Evolutionary conservation across 2,329 filamentous ascomycete genomes (phyloP), one percentile per base, ranked within the genome.

Genomic region (Alternaria conjuncta): DNA sequence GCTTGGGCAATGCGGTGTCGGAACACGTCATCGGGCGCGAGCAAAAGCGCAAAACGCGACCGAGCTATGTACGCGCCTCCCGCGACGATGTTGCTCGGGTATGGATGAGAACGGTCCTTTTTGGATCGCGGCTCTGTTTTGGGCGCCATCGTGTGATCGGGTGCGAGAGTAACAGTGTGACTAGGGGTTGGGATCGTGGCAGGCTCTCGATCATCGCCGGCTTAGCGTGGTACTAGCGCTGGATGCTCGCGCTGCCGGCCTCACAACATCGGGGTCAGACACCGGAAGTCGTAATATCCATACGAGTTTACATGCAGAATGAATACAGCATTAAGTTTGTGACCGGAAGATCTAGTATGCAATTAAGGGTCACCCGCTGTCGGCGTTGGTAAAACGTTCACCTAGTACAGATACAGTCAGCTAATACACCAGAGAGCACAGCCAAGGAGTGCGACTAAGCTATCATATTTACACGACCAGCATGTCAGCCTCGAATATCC

Each of bases 21-120:
- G 45, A 25, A 53, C 56, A 63, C 61, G 57, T 63, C 61, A 63
- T 58, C 36, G 44, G 51, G 47, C 47, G 45, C 45, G 36, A 36
- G n/a, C 21, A 21, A 56, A 26, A 56, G 50, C 51, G 51, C 56
- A 58, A 50, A 54, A 49, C 44, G 56, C 47, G 43, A 60, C 1
- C 25, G 13, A 44, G 20, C 46, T 58, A 28, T 32, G 49, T 28
- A 28, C 10, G 49, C 30, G 49, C 49, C 28, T 45, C 43, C 45
- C 21, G 43, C 21, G 28, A 55, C 49, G 28, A 50, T 23, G 55
- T 13, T 59, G 36, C 26, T 54, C 26, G 18, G 30, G 55, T 41
- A 21, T 41, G 11, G n/a, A 15, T 32, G 30, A 49, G 44, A 20
- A 32, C 25, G 18, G 50, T 23, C 60, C 26, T 41, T 41, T 50